Percentiles rank a stretch among this genome's conserved stretches.
Conservation (phyloP, 129 eudicot genomes). For the Artemisia argyi region DNA sequence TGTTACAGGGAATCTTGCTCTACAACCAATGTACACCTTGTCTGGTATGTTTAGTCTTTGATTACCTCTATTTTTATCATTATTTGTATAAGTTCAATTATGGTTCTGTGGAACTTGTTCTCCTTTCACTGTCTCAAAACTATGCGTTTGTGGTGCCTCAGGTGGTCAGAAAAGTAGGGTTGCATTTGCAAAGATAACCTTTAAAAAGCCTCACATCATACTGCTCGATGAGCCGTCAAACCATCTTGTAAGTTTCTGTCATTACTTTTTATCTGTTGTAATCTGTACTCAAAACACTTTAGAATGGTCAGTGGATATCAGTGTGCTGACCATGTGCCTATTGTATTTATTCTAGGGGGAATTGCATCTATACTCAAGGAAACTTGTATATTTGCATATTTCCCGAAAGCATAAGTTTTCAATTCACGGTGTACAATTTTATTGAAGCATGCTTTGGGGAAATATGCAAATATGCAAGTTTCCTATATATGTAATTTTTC, state of each 20-base stretch:
- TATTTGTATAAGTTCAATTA: background rate
- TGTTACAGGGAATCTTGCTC: conserved; percentile 96
- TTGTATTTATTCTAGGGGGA: too few relatives aligned
- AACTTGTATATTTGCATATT: too few relatives aligned
- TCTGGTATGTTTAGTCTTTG: conserved; percentile 59
- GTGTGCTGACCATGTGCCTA: too few relatives aligned
- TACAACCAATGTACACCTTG: conserved; percentile 98
- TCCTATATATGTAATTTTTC: too few relatives aligned
- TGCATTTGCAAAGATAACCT: conserved; percentile 97
- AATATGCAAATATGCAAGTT: too few relatives aligned
- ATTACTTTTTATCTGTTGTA: conserved; percentile 19
- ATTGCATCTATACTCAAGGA: too few relatives aligned
- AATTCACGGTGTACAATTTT: too few relatives aligned
- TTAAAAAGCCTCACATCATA: conserved; percentile 92
- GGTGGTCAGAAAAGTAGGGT: conserved; percentile 99
- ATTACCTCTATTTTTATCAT: conserved; percentile 1
- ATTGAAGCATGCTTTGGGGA: too few relatives aligned
- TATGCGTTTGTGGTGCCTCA: conserved; percentile 32
- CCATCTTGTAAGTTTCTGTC: conserved; percentile 79
- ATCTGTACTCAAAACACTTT: conserved; percentile 15
- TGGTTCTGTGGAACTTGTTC: conserved; percentile 21
- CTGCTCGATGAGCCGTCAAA: conserved; percentile 97
- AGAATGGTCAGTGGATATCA: conserved; percentile 14
- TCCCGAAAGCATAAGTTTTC: too few relatives aligned
- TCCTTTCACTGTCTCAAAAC: conserved; percentile 8